phyloP scores from a whole-genome alignment of 139 green algal genomes.

The Micromonas commoda region DNA sequence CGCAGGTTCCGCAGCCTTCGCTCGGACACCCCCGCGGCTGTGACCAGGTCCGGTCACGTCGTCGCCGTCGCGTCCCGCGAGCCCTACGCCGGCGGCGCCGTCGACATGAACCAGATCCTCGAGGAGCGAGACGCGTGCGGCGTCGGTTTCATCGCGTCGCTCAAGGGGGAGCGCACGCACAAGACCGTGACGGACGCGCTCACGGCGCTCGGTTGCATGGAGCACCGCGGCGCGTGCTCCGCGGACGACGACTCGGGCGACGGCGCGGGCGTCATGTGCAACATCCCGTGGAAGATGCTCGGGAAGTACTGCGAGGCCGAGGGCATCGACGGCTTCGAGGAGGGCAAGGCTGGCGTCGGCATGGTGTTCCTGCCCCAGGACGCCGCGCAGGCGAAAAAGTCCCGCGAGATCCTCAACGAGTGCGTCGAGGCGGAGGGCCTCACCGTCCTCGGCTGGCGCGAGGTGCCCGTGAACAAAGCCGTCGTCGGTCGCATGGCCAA shows the following conservation, averaged over 20 bases:
- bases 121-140: conserved; percentile 90
- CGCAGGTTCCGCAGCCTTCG: not conserved
- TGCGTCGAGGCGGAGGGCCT: conserved; percentile 68
- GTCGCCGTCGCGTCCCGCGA: not conserved
- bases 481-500: conserved; percentile 83
- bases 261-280: conserved; percentile 94
- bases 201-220: conserved; percentile 93
- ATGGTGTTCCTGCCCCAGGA: conserved; percentile 97
- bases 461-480: conserved; percentile 76
- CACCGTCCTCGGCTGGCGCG: conserved; percentile 82
- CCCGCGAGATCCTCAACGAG: conserved; percentile 64
- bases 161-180: conserved; percentile 81
- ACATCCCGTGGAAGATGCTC: conserved; percentile 92
- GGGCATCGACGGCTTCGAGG: conserved; percentile 32
- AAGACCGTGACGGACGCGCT: conserved; percentile 86
- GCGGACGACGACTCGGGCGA: conserved; percentile 95
- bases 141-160: conserved; percentile 92
- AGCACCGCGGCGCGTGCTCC: conserved; percentile 95
- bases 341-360: conserved; percentile 63
- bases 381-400: conserved; percentile 46
- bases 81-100: conserved; percentile 8
- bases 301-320: conserved; percentile 55
- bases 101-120: conserved; percentile 81
- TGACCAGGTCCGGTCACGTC: not conserved
- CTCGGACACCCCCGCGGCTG: no score